These are phyloP conservation scores for Chaetoscypha palmicola DNA, from an alignment of 2,329 filamentous ascomycete genomes.

Conservation along the genomic window DNA sequence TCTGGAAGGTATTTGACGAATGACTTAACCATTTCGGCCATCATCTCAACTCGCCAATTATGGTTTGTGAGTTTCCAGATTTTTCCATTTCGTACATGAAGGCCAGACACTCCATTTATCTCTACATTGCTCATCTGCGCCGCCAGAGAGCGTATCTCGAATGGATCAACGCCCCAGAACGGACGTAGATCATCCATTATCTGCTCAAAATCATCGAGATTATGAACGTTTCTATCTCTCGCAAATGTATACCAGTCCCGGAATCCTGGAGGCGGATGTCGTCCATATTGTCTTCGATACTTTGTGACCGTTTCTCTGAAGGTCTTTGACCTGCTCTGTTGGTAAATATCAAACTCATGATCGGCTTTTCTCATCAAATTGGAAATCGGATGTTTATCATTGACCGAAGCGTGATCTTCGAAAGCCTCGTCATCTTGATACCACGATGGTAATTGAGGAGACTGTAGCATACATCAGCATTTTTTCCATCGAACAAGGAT, in stretches of 20 bases:
- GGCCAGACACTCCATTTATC: constrained; percentile 20
- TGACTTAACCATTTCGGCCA: constrained; percentile 31
- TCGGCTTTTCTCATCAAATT: constrained; percentile 30
- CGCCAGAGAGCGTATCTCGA: constrained; percentile 36
- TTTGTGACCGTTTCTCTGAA: constrained; percentile 46
- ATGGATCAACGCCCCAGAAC: constrained; percentile 44
- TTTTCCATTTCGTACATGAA: constrained; percentile 29
- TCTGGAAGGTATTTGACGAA: constrained; percentile 51
- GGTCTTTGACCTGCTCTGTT: constrained; percentile 36
- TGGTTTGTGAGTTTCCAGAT: constrained; percentile 31
- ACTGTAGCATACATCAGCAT: constrained; percentile 13
- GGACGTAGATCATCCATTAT: constrained; percentile 56
- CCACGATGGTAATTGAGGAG: constrained; percentile 23
- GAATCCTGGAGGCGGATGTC: constrained; percentile 59
- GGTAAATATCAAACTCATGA: constrained; percentile 25
- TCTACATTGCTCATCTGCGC: constrained; percentile 31
- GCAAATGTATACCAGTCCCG: constrained; percentile 53
- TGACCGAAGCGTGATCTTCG: constrained; percentile 20
- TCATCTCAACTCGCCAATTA: constrained; percentile 37
- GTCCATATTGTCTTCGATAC: constrained; percentile 49
- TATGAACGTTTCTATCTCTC: constrained; percentile 42
- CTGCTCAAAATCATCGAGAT: constrained; percentile 57
- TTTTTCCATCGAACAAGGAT: not conserved
- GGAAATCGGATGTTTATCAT: constrained; percentile 29
- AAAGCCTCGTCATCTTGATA: constrained; percentile 22